Evolutionary conservation across 441 rosid species (phyloP).

Genomic region (Populus hybrid): DNA sequence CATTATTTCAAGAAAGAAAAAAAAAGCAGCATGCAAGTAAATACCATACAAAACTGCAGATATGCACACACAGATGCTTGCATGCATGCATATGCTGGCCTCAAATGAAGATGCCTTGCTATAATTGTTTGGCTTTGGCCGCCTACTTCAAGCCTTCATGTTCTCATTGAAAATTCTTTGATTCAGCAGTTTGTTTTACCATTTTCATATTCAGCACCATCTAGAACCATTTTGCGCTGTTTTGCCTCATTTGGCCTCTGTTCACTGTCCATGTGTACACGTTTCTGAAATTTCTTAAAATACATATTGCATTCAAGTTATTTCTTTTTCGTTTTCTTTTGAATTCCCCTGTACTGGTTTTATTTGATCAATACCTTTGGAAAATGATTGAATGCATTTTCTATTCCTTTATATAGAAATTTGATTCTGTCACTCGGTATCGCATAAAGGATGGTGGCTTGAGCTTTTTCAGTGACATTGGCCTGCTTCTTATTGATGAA

Average conservation of each 20-base stretch:
- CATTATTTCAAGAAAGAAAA: not conserved
- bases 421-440: constrained; percentile 92
- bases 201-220: not conserved
- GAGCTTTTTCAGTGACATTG: constrained; percentile 92
- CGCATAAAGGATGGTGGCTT: constrained; percentile 88
- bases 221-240: not conserved
- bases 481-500: constrained; percentile 90
- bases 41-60: not conserved
- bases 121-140: not conserved
- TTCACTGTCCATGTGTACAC: not conserved
- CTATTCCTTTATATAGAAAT: constrained; percentile 54
- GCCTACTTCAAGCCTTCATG: not conserved
- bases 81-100: not conserved
- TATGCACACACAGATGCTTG: not conserved
- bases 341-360: not conserved
- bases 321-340: not conserved
- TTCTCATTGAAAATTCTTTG: not conserved
- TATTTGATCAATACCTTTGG: not conserved
- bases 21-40: not conserved
- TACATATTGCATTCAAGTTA: not conserved
- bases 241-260: not conserved
- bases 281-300: not conserved
- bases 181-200: not conserved
- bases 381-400: not conserved
- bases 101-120: not conserved